Evolutionary conservation across 2,329 filamentous ascomycete genomes (phyloP).

Genomic region (Pseudogymnoascus sp.): DNA sequence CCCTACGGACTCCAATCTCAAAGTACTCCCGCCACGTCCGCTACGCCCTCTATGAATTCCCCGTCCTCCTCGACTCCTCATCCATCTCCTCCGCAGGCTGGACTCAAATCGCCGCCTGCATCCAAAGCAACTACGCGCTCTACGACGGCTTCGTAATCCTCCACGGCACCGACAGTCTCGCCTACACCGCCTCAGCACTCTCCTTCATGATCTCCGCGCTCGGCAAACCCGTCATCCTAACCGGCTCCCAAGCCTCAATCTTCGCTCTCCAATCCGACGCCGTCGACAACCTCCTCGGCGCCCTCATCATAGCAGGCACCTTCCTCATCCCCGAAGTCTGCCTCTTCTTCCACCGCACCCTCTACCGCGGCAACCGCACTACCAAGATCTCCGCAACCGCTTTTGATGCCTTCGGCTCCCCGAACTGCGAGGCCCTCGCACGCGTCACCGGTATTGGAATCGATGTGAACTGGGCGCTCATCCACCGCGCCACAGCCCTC

Average conservation of each 20-base stretch:
- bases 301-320: conserved; percentile 61
- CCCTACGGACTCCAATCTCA: conserved; percentile 49
- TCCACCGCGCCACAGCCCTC: conserved; percentile 49
- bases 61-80: conserved; percentile 59
- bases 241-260: conserved; percentile 57
- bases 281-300: conserved; percentile 61
- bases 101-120: conserved; percentile 52
- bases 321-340: conserved; percentile 70
- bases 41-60: conserved; percentile 62
- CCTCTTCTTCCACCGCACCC: conserved; percentile 63
- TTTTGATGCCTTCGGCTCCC: conserved; percentile 60
- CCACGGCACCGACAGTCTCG: conserved; percentile 62
- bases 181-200: conserved; percentile 61
- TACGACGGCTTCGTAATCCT: conserved; percentile 67
- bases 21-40: conserved; percentile 56
- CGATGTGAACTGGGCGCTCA: conserved; percentile 54
- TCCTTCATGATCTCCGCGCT: conserved; percentile 68
- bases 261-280: conserved; percentile 64
- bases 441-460: conserved; percentile 52
- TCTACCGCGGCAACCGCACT: conserved; percentile 60
- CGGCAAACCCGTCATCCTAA: conserved; percentile 63
- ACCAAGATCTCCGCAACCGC: conserved; percentile 62
- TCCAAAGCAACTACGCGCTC: conserved; percentile 57
- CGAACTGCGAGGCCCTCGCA: conserved; percentile 57
- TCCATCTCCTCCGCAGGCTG: conserved; percentile 65